Evolutionary conservation across 2,329 filamentous ascomycete species (phyloP).

Genomic region (Alternaria gaisen): DNA sequence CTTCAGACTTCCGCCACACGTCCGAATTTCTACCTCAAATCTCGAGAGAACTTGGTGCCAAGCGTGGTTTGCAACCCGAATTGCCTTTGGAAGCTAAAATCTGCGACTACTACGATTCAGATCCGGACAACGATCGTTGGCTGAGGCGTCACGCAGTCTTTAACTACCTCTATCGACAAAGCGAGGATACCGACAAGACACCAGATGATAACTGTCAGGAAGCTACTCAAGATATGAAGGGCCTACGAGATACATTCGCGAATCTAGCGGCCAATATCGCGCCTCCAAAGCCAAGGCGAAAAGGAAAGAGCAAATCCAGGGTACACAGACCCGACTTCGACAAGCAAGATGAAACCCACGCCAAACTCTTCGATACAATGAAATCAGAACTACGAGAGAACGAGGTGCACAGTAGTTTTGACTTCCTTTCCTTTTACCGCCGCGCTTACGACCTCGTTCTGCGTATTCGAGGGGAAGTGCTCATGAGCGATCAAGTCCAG

Average conservation of each 20-base stretch:
- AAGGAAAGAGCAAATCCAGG: slow-evolving; percentile 15
- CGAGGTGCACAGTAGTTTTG: slow-evolving; percentile 30
- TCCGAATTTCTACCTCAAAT: not conserved
- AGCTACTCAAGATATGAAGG: not conserved
- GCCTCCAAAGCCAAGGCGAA: not conserved
- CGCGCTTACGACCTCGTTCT: slow-evolving; percentile 20
- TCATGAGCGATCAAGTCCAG: slow-evolving; percentile 14
- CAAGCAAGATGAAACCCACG: slow-evolving; percentile 4
- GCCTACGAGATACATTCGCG: slow-evolving; percentile 15
- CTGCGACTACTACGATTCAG: slow-evolving; percentile 18
- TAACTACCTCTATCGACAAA: slow-evolving; percentile 15
- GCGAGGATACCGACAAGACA: not conserved
- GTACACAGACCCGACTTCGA: slow-evolving; percentile 16
- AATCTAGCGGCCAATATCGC: slow-evolving; percentile 8
- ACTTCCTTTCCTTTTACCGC: slow-evolving; percentile 32
- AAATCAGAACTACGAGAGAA: slow-evolving; percentile 14
- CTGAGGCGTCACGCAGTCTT: slow-evolving; percentile 29
- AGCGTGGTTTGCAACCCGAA: slow-evolving; percentile 20
- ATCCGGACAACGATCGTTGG: slow-evolving; percentile 17
- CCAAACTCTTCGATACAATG: slow-evolving; percentile 15
- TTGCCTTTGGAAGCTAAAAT: slow-evolving; percentile 23
- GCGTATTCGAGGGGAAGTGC: slow-evolving; percentile 18
- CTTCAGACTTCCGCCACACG: slow-evolving; percentile 9
- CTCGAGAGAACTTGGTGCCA: not conserved
- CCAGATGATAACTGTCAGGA: not conserved